Base-by-base conservation (phyloP, 352 stramenopile genomes). In the Pythium pyrilobum region DNA sequence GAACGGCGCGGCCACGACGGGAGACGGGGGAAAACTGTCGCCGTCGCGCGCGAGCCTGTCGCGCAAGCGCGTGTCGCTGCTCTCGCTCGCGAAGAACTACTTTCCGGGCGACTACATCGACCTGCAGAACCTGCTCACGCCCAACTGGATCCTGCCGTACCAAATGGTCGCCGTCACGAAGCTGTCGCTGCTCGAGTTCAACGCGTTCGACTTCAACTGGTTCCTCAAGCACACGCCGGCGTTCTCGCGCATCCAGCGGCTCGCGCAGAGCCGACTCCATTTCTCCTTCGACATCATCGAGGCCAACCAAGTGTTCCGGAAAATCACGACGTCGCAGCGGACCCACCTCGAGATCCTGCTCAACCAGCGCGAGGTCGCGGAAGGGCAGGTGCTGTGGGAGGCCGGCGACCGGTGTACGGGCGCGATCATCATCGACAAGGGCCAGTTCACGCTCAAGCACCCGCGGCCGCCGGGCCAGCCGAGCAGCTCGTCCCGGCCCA, bases 101-200 rank as follows among this genome's bases (percentile, higher is more conserved):
- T 81, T 85, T 16, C 77, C 84, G 8, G 87, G 87, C 8, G 87
- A 96, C 57, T 96, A 95, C 67, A 96, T 96, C 55, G 82, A 93
- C 37, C 67, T 93, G 8, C 80, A 89, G 45, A 87, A 71, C n/a
- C 59, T 93, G 24, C 39, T 93, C 37, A 89, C 79, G 2, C 82
- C 78, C 15, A 77, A 87, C 48, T 87, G 71, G 67, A 58, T 59
- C 45, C 57, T 84, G 13, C 74, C 71, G 23, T 89, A 81, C 39
- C 69, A 81, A 52, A 87, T 87, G 72, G 50, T 86, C 23, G 79
- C 77, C 7, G 59, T 66, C 27, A 85, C 72, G 15, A 87, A 85
- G 56, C 62, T 90, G 21, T 92, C 80, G 18, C 59, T 85, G 43
- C 74, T 88, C 50, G 67, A 91, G 61, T 95, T 95, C 51, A 88